Evolutionary conservation across 2,329 filamentous ascomycete genomes (phyloP), one percentile per base, ranked within the genome.

Genomic region (Periconia macrospinosa): DNA sequence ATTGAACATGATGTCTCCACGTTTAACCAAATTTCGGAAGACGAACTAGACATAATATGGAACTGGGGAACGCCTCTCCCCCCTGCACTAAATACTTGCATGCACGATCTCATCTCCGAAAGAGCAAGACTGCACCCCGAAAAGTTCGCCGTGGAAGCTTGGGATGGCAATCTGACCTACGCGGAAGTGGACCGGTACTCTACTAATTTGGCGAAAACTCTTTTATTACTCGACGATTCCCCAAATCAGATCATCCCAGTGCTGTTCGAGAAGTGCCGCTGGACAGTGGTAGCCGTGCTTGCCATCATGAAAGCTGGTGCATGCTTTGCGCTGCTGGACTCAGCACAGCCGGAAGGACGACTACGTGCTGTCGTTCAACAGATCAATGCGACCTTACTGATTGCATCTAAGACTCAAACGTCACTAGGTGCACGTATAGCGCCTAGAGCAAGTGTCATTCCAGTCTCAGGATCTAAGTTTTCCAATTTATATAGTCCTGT

Each of bases 11-110:
- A 55, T 0, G 52, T 68, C 15, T 52, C 60, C 2, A n/a, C 50
- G 17, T 50, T 72, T 35, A 46, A 59, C 8, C 52, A 55, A 3
- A 61, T 67, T 19, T 64, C 53, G 7, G 50, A 60, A 68, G 67
- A 65, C n/a, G 79, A 81, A 51, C 60, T 80, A 3, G 61, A 74
- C 15, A 66, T 77, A 19, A 73, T 82, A 42, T 82, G 80, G 80
- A 62, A 63, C 3, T 80, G 79, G 77, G 82, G 81, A 44, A 66
- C 76, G 27, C 54, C 69, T 2, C 55, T 81, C 2, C 79, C 79
- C 18, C 75, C 76, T 2, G 70, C 72, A 1, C 69, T 76, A 49
- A 66, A 73, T 35, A 75, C 72, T 40, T 80, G 79, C 61, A 79
- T 79, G 71, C 78, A 82, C 55, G 76, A 79, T 1, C 71, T 80